These are phyloP conservation scores for Termitomyces sp. DNA, from an alignment of 768 basidiomycete genomes.

Conservation along the genomic window DNA sequence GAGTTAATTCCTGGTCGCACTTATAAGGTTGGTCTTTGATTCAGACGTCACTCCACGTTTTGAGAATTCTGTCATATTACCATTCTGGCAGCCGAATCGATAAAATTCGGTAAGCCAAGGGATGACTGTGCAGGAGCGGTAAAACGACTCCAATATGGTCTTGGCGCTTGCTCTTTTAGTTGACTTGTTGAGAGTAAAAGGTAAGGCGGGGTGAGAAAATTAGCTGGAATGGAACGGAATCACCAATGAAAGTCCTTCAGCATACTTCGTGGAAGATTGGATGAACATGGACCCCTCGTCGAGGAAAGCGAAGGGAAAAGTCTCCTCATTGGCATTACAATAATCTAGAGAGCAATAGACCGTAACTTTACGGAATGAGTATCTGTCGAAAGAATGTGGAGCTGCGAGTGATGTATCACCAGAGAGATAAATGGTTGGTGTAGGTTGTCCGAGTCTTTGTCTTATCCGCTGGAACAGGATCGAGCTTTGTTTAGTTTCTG, in stretches of 20 bases:
- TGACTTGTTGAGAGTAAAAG: neutral
- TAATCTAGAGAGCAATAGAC: neutral
- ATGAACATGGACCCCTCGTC: neutral
- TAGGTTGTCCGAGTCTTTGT: neutral
- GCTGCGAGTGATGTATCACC: neutral
- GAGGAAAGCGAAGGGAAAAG: neutral
- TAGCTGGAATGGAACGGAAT: neutral
- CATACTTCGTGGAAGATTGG: neutral
- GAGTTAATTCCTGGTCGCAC: neutral
- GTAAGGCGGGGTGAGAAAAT: neutral
- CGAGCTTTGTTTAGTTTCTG: neutral
- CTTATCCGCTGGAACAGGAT: neutral
- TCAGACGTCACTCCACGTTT: neutral
- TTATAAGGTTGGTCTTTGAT: slow-evolving; percentile 2
- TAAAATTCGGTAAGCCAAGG: too few species aligned
- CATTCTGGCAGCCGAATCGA: too few species aligned
- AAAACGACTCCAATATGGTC: neutral
- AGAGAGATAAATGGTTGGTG: neutral
- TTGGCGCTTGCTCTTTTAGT: too few species aligned
- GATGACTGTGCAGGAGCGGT: neutral
- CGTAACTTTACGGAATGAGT: neutral
- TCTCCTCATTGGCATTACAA: neutral
- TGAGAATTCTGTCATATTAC: slow-evolving; percentile 1
- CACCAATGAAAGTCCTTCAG: neutral
- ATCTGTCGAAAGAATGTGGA: neutral